These are phyloP conservation scores for Heterobasidion annosum DNA, from an alignment of 1,284 basidiomycete species.

Conservation along the genomic window DNA sequence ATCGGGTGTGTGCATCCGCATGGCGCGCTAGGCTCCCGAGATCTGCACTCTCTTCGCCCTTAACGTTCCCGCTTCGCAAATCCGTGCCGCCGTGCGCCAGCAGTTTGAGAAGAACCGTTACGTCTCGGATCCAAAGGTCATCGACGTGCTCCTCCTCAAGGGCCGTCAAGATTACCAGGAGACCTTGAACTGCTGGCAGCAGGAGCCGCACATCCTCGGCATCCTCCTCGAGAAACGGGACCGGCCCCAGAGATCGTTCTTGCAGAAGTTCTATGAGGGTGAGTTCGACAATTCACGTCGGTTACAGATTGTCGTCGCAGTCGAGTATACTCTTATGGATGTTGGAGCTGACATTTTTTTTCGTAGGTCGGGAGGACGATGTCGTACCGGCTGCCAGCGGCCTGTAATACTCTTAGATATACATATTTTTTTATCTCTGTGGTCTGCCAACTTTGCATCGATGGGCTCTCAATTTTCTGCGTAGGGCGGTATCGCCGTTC, in stretches of 20 bases:
- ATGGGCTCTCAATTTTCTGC: neutral
- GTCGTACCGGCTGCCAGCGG: constrained; percentile 31
- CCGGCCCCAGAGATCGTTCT: constrained; percentile 56
- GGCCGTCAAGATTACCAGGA: constrained; percentile 89
- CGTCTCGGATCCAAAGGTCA: constrained; percentile 75
- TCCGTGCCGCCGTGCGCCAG: constrained; percentile 80
- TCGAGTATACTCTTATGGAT: neutral
- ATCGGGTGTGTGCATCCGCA: neutral
- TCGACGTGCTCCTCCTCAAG: constrained; percentile 89
- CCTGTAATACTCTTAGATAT: constrained; percentile 9
- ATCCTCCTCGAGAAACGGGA: constrained; percentile 44
- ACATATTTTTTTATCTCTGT: constrained; percentile 5
- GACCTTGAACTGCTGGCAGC: constrained; percentile 92
- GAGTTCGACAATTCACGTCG: constrained; percentile 19
- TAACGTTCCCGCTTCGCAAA: constrained; percentile 71
- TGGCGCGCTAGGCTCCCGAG: constrained; percentile 69
- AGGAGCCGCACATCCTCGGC: constrained; percentile 67
- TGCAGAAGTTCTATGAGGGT: constrained; percentile 85
- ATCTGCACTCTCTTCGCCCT: constrained; percentile 82
- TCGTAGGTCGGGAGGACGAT: constrained; percentile 42
- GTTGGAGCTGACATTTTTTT: neutral
- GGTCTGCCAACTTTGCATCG: neutral
- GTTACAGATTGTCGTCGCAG: neutral
- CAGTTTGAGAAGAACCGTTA: constrained; percentile 85
- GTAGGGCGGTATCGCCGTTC: neutral